Evolutionary conservation across 306 rosid genomes (phyloP).

Genomic region (Quercus parvula): DNA sequence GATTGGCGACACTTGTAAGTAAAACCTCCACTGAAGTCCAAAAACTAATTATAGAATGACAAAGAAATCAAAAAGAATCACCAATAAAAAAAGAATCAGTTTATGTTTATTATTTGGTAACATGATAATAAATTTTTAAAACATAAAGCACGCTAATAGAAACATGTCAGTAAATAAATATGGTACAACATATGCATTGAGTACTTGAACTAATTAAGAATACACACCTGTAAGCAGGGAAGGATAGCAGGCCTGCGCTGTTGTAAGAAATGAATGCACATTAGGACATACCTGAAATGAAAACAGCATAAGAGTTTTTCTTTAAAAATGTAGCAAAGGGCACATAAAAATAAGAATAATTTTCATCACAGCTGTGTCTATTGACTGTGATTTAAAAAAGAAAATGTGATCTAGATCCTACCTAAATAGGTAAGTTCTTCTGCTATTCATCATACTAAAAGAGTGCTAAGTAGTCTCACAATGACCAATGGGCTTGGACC

Average conservation of each 20-base stretch:
- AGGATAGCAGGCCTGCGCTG: constrained; percentile 82
- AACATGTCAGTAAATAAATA: not conserved
- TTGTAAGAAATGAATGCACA: constrained; percentile 96
- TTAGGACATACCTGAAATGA: constrained; percentile 89
- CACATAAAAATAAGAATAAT: not conserved
- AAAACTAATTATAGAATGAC: not conserved
- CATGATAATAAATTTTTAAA: not conserved
- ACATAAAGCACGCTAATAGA: not conserved
- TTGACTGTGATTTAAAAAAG: not conserved
- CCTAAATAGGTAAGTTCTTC: not conserved
- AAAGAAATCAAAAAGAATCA: not conserved
- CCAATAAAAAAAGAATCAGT: not conserved
- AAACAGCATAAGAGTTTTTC: constrained; percentile 2
- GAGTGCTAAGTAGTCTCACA: not conserved
- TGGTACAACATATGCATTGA: not conserved
- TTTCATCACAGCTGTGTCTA: not conserved
- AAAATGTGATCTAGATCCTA: not conserved
- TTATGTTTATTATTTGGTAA: not conserved
- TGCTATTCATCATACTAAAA: not conserved
- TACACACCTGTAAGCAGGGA: constrained; percentile 92
- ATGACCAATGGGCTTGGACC: not conserved
- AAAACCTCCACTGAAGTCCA: not conserved
- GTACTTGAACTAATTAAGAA: not conserved
- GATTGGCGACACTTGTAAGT: not conserved
- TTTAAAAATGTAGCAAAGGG: not conserved